Percentiles rank a stretch among this genome's conserved stretches.
These are phyloP conservation scores for Periconia digitata DNA, from an alignment of 2,329 filamentous ascomycete species.

Conservation along the genomic window DNA sequence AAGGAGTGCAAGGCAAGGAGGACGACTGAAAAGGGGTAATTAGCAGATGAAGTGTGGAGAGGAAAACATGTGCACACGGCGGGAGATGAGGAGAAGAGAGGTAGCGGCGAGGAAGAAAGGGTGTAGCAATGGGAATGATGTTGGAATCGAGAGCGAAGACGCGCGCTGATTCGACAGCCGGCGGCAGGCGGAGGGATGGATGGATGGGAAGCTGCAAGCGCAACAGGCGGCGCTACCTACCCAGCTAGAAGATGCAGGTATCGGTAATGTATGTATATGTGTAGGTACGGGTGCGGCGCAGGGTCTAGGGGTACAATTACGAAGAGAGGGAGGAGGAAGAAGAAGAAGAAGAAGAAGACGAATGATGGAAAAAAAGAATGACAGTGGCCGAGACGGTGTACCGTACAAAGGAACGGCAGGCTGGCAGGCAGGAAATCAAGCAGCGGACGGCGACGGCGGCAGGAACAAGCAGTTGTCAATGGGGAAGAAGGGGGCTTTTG, in stretches of 20 bases:
- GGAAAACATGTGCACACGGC: slow-evolving; percentile 1
- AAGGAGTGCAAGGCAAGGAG: slow-evolving; percentile 5
- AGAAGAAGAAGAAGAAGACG: slow-evolving; percentile 4
- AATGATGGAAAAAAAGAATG: no score
- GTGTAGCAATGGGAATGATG: slow-evolving; percentile 9
- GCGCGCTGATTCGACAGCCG: slow-evolving; percentile 19
- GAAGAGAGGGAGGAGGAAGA: background rate
- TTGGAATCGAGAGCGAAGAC: slow-evolving; percentile 8
- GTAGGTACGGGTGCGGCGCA: no score
- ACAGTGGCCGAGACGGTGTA: no score
- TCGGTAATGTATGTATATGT: no score
- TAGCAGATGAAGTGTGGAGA: slow-evolving; percentile 14
- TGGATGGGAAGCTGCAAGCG: slow-evolving; percentile 28
- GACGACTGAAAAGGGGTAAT: slow-evolving; percentile 15
- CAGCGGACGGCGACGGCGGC: no score
- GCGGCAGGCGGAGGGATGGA: slow-evolving; percentile 27
- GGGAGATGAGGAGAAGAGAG: slow-evolving; percentile 4
- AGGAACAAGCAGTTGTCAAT: no score
- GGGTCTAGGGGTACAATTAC: slow-evolving; percentile 13
- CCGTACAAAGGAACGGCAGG: no score
- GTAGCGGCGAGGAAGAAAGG: slow-evolving; percentile 5
- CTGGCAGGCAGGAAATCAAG: no score
- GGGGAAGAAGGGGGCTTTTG: no score
- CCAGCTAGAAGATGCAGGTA: no score
- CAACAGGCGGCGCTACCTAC: no score